Percentiles rank a stretch among this genome's conserved stretches.
Conservation (phyloP, 352 stramenopile species). For the Phytophthora pseudosyringae region DNA sequence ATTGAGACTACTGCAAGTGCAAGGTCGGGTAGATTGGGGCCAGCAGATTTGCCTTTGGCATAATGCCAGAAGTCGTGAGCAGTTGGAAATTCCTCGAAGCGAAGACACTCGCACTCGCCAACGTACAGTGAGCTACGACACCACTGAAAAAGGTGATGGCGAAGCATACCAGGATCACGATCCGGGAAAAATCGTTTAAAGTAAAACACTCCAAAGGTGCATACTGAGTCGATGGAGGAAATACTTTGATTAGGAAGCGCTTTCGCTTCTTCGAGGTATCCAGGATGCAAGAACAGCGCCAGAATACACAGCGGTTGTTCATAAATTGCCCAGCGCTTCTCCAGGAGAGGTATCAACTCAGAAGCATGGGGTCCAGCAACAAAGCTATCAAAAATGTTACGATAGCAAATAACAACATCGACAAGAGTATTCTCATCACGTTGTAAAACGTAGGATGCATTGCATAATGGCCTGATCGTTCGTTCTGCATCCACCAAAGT, state of each 20-base stretch:
- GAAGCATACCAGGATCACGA: constrained; percentile 2
- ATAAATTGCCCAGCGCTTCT: constrained; percentile 13
- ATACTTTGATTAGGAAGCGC: neutral
- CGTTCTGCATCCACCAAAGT: constrained; percentile 11
- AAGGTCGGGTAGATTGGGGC: constrained; percentile 10
- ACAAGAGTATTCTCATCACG: constrained; percentile 11
- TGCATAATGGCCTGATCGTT: constrained; percentile 6
- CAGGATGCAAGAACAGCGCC: constrained; percentile 12
- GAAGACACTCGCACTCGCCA: neutral
- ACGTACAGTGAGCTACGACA: too few relatives aligned
- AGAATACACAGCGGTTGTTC: constrained; percentile 18
- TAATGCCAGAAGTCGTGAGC: neutral
- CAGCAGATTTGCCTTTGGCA: neutral
- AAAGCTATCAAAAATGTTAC: constrained; percentile 16
- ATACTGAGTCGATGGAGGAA: neutral
- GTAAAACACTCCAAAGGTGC: constrained; percentile 7
- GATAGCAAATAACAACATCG: constrained; percentile 7
- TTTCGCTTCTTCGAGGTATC: constrained; percentile 1
- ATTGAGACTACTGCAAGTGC: constrained; percentile 8
- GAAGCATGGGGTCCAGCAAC: neutral
- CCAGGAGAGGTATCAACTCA: constrained; percentile 3
- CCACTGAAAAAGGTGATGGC: constrained; percentile 2
- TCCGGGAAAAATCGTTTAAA: constrained; percentile 4
- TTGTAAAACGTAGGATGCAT: constrained; percentile 10
- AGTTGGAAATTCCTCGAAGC: constrained; percentile 1